Base-by-base conservation (phyloP, 305 asterid species). In the Fraxinus baroniana region DNA sequence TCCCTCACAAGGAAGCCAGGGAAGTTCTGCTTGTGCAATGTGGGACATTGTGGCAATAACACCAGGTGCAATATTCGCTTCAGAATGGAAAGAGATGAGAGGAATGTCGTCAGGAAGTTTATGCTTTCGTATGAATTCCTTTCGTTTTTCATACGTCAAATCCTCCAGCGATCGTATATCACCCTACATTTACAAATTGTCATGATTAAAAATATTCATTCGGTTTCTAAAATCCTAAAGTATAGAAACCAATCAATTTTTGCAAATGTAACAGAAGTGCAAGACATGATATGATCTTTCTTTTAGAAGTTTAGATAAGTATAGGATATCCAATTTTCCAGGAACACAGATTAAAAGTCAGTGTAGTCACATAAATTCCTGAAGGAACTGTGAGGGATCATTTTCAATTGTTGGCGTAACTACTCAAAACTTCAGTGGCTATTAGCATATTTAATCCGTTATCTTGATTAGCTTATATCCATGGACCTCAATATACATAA, bases 21-120 rank as follows among this genome's bases (percentile, higher is more conserved):
- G 97, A 72, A 94, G 95, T 81, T 94, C 97, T 0, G 98, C 97
- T 1, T 95, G 98, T 28, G 99, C 98, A 9, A 95, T 88, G 88
- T 88, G 97, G 7, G 98, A 90, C 99, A 95, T 83, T 64, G 97
- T 90, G 15, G 97, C 89, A 0, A 93, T 73, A 72, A 94, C 98
- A 5, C 92, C 89, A 3, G 95, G 98, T 0, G 87, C 90, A 22
- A 90, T 87, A 3, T 92, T 87, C 1, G 97, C 98, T 86, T 95
- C 96, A 0, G 99, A 94, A 20, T 94, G 92, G 87, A 95, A 94
- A 20, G 97, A 95, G 75, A 95, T 83, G 41, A 93, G 83, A 60
- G 98, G 98, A 78, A 95, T 91, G 60, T 87, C 89, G 2, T 88
- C 89, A 0, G 99, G 98, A 22, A 93, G 91, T 85, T 87, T 89